Percentiles rank a stretch among this genome's conserved stretches.
Conservation (phyloP, 2,329 filamentous ascomycete genomes). For the Neonectria magnoliae region DNA sequence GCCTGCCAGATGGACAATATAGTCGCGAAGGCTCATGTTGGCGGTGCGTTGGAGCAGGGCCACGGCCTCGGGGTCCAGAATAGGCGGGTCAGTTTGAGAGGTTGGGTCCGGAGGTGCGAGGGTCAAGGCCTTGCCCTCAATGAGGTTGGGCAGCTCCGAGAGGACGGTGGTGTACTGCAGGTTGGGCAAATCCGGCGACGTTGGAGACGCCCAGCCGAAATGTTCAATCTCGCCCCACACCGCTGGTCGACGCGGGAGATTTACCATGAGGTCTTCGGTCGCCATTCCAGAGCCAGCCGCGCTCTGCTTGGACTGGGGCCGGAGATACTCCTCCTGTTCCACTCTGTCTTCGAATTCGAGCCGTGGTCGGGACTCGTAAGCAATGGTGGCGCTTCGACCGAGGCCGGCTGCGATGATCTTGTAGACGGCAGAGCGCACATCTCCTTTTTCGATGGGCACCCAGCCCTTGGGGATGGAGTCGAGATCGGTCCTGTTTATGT, state of each 20-base stretch:
- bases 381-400: slow-evolving; percentile 80
- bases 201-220: slow-evolving; percentile 87
- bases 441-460: slow-evolving; percentile 86
- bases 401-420: slow-evolving; percentile 79
- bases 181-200: slow-evolving; percentile 76
- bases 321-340: slow-evolving; percentile 30
- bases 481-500: slow-evolving; percentile 83
- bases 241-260: slow-evolving; percentile 61
- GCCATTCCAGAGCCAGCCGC: slow-evolving; percentile 50
- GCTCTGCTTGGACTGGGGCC: slow-evolving; percentile 33
- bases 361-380: slow-evolving; percentile 68
- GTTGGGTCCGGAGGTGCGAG: slow-evolving; percentile 70
- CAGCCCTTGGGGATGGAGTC: slow-evolving; percentile 86
- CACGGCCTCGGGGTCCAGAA: slow-evolving; percentile 74
- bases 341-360: slow-evolving; percentile 33
- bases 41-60: slow-evolving; percentile 75
- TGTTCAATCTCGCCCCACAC: slow-evolving; percentile 89
- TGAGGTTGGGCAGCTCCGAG: slow-evolving; percentile 84
- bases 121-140: slow-evolving; percentile 93
- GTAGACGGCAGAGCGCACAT: slow-evolving; percentile 79
- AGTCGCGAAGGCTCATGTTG: slow-evolving; percentile 81
- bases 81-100: slow-evolving; percentile 50
- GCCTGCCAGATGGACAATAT: slow-evolving; percentile 75
- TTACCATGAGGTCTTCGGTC: slow-evolving; percentile 53
- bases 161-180: slow-evolving; percentile 87